Conservation (phyloP, 2,329 filamentous ascomycete genomes). For the Coniochaeta sp. region DNA sequence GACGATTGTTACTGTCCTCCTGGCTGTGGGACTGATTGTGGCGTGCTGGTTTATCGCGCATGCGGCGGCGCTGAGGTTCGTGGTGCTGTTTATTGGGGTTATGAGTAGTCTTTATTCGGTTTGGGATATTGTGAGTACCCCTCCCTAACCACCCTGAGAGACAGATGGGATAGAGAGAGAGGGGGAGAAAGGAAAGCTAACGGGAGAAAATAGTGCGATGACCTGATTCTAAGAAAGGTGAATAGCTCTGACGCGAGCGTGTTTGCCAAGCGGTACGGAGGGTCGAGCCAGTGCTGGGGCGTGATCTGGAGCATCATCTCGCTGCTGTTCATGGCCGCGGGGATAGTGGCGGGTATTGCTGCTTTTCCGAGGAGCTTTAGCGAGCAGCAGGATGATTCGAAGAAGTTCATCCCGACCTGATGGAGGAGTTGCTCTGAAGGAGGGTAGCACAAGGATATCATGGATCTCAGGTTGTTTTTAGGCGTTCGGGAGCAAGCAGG, state of each 20-base stretch:
- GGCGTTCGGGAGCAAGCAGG: no score
- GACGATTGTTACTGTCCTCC: slow-evolving; percentile 62
- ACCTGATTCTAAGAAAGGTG: slow-evolving; percentile 72
- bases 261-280: slow-evolving; percentile 71
- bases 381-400: slow-evolving; percentile 62
- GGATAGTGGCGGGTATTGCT: slow-evolving; percentile 69
- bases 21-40: slow-evolving; percentile 63
- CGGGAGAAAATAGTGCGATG: slow-evolving; percentile 52
- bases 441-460: no score
- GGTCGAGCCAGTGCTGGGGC: slow-evolving; percentile 76
- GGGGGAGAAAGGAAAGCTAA: no score
- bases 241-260: slow-evolving; percentile 74
- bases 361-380: slow-evolving; percentile 66
- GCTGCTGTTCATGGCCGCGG: slow-evolving; percentile 61
- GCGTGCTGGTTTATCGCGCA: slow-evolving; percentile 77
- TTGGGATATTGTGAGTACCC: slow-evolving; percentile 62
- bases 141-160: neutral
- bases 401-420: slow-evolving; percentile 20
- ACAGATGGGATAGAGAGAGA: no score
- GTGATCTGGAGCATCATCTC: slow-evolving; percentile 72
- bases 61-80: slow-evolving; percentile 65
- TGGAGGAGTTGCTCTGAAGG: no score
- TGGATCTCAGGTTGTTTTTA: no score
- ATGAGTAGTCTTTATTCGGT: slow-evolving; percentile 77
- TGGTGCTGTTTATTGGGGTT: slow-evolving; percentile 69